Evolutionary conservation across 768 basidiomycete species (phyloP).

Genomic region (Boletus tylopilopsis): DNA sequence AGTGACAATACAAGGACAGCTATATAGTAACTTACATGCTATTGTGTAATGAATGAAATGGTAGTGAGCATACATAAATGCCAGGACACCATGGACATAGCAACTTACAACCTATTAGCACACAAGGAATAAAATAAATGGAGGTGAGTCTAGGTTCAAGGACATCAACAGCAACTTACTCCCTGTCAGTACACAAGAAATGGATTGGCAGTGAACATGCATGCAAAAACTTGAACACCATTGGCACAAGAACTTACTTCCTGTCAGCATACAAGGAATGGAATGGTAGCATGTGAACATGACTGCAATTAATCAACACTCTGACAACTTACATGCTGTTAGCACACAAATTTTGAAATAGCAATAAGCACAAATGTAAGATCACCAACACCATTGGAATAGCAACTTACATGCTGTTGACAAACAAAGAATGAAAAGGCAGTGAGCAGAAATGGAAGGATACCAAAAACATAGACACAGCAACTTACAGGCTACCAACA

Average conservation of each 20-base stretch:
- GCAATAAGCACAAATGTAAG: not conserved
- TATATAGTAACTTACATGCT: too few species aligned
- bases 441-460: not conserved
- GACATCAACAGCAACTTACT: not conserved
- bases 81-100: too few species aligned
- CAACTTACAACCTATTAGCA: not conserved
- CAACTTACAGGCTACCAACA: too few species aligned
- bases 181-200: not conserved
- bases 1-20: not conserved
- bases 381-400: not conserved
- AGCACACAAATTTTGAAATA: not conserved
- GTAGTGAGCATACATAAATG: too few species aligned
- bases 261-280: not conserved
- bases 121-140: not conserved
- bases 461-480: too few species aligned
- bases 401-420: not conserved
- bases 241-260: not conserved
- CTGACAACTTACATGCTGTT: not conserved
- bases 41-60: too few species aligned
- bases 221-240: not conserved
- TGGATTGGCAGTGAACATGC: not conserved
- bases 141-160: not conserved
- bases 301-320: too few species aligned
- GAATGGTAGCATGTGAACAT: not conserved
- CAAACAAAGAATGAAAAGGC: not conserved